Conservation (phyloP, 2,329 filamentous ascomycete species). For the Paecilomyces sp. region DNA sequence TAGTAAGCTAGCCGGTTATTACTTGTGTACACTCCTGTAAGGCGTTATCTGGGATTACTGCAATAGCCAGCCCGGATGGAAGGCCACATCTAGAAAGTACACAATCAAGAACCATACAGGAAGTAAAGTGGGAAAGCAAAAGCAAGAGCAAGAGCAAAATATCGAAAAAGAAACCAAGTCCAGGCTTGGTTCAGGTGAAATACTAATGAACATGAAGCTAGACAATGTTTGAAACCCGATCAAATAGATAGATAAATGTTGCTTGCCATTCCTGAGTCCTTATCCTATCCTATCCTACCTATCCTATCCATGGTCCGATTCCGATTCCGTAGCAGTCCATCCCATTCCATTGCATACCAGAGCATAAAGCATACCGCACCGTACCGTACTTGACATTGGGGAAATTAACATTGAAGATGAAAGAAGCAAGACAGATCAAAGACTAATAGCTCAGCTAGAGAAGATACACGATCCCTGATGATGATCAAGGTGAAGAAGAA, state of each 20-base stretch:
- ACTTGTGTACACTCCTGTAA: too few species aligned
- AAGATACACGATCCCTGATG: background rate
- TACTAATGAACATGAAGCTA: too few species aligned
- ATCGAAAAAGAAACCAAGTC: too few species aligned
- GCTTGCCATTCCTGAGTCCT: background rate
- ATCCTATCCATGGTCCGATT: background rate
- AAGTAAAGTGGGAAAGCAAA: too few species aligned
- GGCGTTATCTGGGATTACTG: too few species aligned
- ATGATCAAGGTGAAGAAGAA: background rate
- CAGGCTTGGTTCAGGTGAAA: too few species aligned
- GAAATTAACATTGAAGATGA: background rate
- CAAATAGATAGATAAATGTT: background rate
- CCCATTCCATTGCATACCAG: background rate
- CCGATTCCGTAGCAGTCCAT: background rate
- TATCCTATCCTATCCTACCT: background rate
- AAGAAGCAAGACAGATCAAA: background rate
- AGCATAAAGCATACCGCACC: background rate
- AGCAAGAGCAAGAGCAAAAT: too few species aligned
- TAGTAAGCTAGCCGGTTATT: too few species aligned
- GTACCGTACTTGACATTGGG: background rate
- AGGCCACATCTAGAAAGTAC: too few species aligned
- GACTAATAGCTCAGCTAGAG: background rate
- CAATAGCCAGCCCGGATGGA: too few species aligned
- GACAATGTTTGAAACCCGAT: too few species aligned
- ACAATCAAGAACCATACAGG: too few species aligned